Conservation (phyloP, 495 filamentous ascomycete species). For the Daldinia grandis region DNA sequence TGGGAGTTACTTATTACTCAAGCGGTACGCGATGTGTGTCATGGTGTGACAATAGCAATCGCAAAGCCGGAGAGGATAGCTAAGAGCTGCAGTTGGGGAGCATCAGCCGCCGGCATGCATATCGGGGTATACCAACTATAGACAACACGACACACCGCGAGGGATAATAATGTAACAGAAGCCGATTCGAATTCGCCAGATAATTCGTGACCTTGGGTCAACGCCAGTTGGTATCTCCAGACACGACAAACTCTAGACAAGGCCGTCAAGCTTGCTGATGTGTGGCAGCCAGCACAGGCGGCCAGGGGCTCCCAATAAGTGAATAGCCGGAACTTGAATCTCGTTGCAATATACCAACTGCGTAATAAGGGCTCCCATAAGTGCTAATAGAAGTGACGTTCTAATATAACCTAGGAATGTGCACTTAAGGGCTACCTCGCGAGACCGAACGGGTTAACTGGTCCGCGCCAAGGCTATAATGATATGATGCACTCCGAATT, state of each 20-base stretch:
- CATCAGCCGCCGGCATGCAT: conserved; percentile 34
- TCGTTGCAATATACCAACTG: conserved; percentile 68
- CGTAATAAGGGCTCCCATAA: conserved; percentile 70
- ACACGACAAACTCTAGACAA: conserved; percentile 69
- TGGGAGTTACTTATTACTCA: conserved; percentile 11
- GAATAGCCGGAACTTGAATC: conserved; percentile 53
- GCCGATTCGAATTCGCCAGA: conserved; percentile 76
- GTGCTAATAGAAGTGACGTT: conserved; percentile 73
- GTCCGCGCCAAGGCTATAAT: conserved; percentile 24
- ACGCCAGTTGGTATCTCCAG: conserved; percentile 74
- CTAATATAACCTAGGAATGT: conserved; percentile 83
- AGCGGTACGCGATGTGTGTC: conserved; percentile 9
- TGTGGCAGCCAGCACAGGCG: conserved; percentile 52
- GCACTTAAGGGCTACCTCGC: conserved; percentile 71
- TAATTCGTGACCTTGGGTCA: conserved; percentile 69
- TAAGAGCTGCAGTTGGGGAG: conserved; percentile 33
- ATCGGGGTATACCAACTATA: conserved; percentile 8
- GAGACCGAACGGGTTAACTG: conserved; percentile 26
- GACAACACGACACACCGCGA: conserved; percentile 57
- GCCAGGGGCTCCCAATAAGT: neutral
- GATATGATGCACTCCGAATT: conserved; percentile 25
- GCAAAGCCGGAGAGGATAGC: conserved; percentile 39
- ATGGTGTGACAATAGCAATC: conserved; percentile 37
- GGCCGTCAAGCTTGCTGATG: conserved; percentile 64
- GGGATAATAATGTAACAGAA: conserved; percentile 58